A percentile compares a stretch with the other conserved stretches of the same genome.
phyloP scores from a whole-genome alignment of 73 alveolate species.

The Paramecium bursaria region DNA sequence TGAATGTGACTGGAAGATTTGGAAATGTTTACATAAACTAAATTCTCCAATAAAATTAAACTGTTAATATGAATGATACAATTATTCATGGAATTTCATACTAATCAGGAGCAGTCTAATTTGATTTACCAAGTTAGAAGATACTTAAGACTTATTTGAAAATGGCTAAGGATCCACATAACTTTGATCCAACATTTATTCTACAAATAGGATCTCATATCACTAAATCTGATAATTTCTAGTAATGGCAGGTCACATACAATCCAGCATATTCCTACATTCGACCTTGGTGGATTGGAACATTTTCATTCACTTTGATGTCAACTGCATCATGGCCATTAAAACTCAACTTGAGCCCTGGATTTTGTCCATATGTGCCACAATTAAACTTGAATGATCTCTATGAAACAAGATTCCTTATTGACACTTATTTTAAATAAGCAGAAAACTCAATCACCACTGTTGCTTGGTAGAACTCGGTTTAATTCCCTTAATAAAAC shows the following conservation, averaged over 20 bases:
- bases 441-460: constrained; percentile 40
- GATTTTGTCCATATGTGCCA: constrained; percentile 69
- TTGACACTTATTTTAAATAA: constrained; percentile 27
- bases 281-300: constrained; percentile 70
- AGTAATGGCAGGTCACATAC: constrained; percentile 63
- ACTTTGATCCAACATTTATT: constrained; percentile 67
- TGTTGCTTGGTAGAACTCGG: constrained; percentile 46
- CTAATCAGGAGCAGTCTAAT: constrained; percentile 34
- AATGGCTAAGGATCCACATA: constrained; percentile 65
- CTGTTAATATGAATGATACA: constrained; percentile 43
- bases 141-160: background rate
- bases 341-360: constrained; percentile 53
- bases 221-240: constrained; percentile 60
- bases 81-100: constrained; percentile 49
- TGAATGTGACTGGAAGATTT: constrained; percentile 56
- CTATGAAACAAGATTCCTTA: constrained; percentile 26
- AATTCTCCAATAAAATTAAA: constrained; percentile 40
- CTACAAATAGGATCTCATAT: constrained; percentile 57
- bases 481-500: constrained; percentile 8
- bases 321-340: constrained; percentile 57
- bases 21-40: constrained; percentile 63
- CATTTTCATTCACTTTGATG: constrained; percentile 65
- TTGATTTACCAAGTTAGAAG: constrained; percentile 55
- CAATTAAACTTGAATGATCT: constrained; percentile 53
- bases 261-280: constrained; percentile 70